Evolutionary conservation across 1,284 basidiomycete species (phyloP).

Genomic region (Rhodotorula sp.): DNA sequence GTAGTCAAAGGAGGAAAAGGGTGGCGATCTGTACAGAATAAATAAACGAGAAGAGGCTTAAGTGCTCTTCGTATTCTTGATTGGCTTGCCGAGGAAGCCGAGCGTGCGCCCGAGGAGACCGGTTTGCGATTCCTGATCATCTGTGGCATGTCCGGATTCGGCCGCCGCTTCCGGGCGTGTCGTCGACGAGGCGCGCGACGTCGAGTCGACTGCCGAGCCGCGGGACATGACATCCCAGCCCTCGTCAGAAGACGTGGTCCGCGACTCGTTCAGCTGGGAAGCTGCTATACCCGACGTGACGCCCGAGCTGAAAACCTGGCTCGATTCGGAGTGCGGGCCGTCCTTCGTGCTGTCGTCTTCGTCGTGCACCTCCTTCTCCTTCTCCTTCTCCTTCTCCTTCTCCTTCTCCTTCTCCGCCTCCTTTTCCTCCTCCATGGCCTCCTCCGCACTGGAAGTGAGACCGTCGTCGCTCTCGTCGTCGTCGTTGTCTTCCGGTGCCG

Average conservation of each 20-base stretch:
- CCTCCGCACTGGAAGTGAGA: not conserved
- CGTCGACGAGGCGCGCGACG: constrained; percentile 8
- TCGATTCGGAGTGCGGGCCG: not conserved
- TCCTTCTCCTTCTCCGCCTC: not conserved
- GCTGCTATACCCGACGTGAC: not conserved
- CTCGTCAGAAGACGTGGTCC: constrained; percentile 22
- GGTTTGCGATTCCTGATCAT: not conserved
- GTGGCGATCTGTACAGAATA: too few species aligned
- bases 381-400: not conserved
- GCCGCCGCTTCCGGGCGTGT: not conserved
- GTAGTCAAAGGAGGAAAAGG: too few species aligned
- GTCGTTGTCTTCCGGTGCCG: constrained; percentile 6
- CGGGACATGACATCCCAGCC: constrained; percentile 33
- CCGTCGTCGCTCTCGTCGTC: not conserved
- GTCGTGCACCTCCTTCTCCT: not conserved
- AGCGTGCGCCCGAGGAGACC: constrained; percentile 20
- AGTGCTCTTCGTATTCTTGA: not conserved
- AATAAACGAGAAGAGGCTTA: too few species aligned
- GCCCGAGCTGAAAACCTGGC: not conserved
- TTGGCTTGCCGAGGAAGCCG: constrained; percentile 19
- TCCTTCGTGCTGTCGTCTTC: not conserved
- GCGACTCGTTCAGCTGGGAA: constrained; percentile 8
- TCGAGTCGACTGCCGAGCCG: constrained; percentile 16
- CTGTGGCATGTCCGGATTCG: not conserved
- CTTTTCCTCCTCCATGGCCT: not conserved